These are phyloP conservation scores for Allantophomopsis cytisporea DNA, from an alignment of 2,329 filamentous ascomycete genomes.

Conservation along the genomic window DNA sequence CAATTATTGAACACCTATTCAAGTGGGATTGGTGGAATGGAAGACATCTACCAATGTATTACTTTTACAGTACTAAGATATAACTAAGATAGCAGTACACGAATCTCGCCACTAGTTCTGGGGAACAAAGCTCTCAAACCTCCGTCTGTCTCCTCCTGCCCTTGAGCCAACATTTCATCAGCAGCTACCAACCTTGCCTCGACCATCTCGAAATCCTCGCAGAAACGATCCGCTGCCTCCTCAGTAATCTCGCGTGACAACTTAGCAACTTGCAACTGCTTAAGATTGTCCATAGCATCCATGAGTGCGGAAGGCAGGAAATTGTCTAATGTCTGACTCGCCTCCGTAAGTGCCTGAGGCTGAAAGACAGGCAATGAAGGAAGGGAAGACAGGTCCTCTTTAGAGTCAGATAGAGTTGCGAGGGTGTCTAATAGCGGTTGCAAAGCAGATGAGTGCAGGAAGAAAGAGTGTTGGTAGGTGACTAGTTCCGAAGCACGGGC, in stretches of 20 bases:
- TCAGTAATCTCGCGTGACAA: conserved; percentile 68
- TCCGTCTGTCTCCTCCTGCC: conserved; percentile 8
- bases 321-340: conserved; percentile 69
- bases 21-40: too few relatives aligned
- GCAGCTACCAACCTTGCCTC: conserved; percentile 45
- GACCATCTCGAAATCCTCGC: conserved; percentile 64
- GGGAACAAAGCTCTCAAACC: conserved; percentile 16
- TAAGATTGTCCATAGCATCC: conserved; percentile 76
- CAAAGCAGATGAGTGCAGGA: conserved; percentile 65
- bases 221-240: conserved; percentile 72
- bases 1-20: too few relatives aligned
- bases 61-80: too few relatives aligned
- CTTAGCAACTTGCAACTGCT: conserved; percentile 55
- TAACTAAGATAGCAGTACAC: conserved; percentile 17
- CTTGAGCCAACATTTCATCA: conserved; percentile 32
- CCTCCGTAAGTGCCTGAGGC: conserved; percentile 43
- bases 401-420: conserved; percentile 14
- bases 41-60: too few relatives aligned
- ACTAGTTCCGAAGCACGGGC: conserved; percentile 42
- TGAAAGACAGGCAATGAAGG: conserved; percentile 46
- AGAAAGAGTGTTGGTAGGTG: conserved; percentile 57
- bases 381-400: conserved; percentile 43
- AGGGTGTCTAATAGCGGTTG: conserved; percentile 47
- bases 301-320: conserved; percentile 89
- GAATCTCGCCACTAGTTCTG: conserved; percentile 19